Evolutionary conservation across 805 yeast genomes (phyloP), one percentile per base, ranked within the genome.

Genomic region (Pichia heedii): DNA sequence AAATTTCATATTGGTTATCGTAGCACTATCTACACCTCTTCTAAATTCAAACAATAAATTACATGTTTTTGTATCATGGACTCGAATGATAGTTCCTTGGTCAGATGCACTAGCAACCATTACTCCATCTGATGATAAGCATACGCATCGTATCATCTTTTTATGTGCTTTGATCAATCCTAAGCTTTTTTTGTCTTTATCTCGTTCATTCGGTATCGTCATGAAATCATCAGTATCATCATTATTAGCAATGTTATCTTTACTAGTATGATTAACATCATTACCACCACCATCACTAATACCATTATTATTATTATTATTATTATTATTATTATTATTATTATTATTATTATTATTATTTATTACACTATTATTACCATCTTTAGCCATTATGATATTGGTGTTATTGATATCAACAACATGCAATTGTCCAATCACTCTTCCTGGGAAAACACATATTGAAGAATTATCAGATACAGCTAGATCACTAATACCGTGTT

Each of bases 11-110:
- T 93, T 81, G 34, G 83, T 84, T 8, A 93, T 75, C 16, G 71
- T 68, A 1, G 96, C 97, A 41, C 80, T 73, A 60, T 93, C 97
- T 19, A 89, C 59, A 0, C 98, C 98, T 40, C 98, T 70, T 52
- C 97, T 70, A 55, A 89, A 89, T 58, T 87, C 96, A 55, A 74
- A 81, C n/a, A 86, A 54, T 40, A 86, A 65, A 1, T 82, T 71
- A 22, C 94, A 82, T 29, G 75, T 77, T 40, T 70, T 68, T 1
- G 87, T 75, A 5, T 86, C 79, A 56, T 81, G 87, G 3, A 86
- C 69, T 41, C 95, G 63, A 18, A 87, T 77, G 9, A 87, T 70
- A 0, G 96, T 88, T 0, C 96, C 96, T 1, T 82, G 76, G 41
- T 77, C 84, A 12, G 88, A 79, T 0, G 94, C 94, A 18, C 86